These are phyloP conservation scores for Hebeloma cylindrosporum DNA, from an alignment of 768 basidiomycete genomes.

Conservation along the genomic window DNA sequence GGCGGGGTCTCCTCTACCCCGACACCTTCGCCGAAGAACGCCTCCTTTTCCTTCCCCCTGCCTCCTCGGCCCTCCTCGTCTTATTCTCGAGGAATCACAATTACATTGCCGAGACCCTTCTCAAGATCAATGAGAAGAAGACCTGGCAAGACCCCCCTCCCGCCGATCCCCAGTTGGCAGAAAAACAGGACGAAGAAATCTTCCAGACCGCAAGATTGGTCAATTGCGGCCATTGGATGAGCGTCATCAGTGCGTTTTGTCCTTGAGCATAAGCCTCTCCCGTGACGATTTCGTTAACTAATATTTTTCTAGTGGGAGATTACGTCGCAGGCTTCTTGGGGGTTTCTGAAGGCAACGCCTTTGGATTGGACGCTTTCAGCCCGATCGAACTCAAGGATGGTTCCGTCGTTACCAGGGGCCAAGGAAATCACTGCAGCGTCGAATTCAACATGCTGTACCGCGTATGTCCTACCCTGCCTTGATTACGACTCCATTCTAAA, in stretches of 20 bases:
- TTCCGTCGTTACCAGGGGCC: too few species aligned
- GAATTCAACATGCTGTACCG: constrained; percentile 63
- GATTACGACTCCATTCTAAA: neutral
- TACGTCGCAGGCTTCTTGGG: constrained; percentile 62
- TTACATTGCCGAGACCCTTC: constrained; percentile 52
- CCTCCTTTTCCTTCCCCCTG: constrained; percentile 52
- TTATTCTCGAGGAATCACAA: constrained; percentile 62
- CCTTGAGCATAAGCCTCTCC: constrained; percentile 20
- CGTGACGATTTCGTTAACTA: constrained; percentile 57
- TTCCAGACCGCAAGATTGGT: constrained; percentile 57
- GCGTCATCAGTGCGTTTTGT: neutral
- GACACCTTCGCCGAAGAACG: constrained; percentile 57
- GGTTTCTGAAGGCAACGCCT: constrained; percentile 40
- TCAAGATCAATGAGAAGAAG: constrained; percentile 55
- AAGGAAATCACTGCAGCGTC: constrained; percentile 65
- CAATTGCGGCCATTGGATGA: constrained; percentile 34
- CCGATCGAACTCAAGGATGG: constrained; percentile 31
- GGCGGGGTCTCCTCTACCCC: constrained; percentile 51
- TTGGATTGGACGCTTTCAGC: constrained; percentile 33
- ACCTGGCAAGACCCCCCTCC: constrained; percentile 45
- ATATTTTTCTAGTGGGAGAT: constrained; percentile 55
- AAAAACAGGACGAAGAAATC: constrained; percentile 52
- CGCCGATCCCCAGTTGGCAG: constrained; percentile 22
- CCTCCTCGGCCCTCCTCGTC: constrained; percentile 51
- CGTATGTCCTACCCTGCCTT: constrained; percentile 22